Base-by-base conservation (phyloP, 768 basidiomycete genomes). In the Lactarius indigo region DNA sequence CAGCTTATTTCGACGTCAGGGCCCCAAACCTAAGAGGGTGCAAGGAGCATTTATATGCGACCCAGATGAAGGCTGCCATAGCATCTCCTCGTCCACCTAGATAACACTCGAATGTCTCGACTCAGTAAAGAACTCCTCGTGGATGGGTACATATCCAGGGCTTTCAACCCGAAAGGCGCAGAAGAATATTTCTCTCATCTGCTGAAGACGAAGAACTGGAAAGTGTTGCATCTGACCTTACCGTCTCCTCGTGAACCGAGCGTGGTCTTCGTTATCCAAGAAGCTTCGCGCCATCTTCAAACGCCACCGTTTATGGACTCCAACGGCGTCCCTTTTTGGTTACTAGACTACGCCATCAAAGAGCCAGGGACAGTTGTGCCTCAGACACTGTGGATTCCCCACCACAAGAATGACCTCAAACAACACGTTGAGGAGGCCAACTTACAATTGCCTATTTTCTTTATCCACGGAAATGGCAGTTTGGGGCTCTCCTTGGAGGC, bases 371-470 rank as follows among this genome's bases (percentile, higher is more conserved):
- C 66, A 17, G 66, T 67, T n/a, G 57, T 67, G 13, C 66, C 66
- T 2, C 66, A 67, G 57, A 15, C 7, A 41, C 54, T 57, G 20
- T 68, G 68, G 68, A 37, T 47, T 2, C 68, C 68, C 20, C 56
- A 42, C 15, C 52, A 60, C 5, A 59, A 18, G 10, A 57, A 28
- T 23, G 68, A 68, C 44, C 26, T 37, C 2, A 62, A 9, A n/a
- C 56, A 54, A 57, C 31, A 68, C 37, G 68, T 68, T n/a, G 18
- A 20, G 30, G 61, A 56, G 2, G 68, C 68, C 20, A 12, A 20
- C 20, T 26, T 68, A 18, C 59, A 68, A 31, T n/a, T 65, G 59
- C 68, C 68, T 2, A 66, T 68, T 28, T 68, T 66, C 64, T 68
- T 68, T 20, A 5, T 28, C 33, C 68, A 57, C n/a, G 17, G 18